These are phyloP conservation scores for Silene uniflora DNA, from an alignment of 148 eudicot species.

Conservation along the genomic window DNA sequence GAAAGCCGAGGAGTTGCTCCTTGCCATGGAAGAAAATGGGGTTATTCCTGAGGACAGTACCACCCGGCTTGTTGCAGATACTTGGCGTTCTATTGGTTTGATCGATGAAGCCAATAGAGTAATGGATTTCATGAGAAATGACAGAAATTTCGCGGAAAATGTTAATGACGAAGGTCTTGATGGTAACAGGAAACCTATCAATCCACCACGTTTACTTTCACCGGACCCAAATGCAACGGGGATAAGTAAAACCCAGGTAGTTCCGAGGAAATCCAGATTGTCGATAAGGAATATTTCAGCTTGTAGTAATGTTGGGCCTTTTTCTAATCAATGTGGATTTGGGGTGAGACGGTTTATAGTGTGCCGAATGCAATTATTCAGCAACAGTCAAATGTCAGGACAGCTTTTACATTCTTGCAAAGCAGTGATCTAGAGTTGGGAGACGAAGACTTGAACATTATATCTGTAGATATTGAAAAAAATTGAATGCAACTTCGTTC, in stretches of 20 bases:
- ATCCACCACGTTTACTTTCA: constrained; percentile 11
- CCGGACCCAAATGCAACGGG: constrained; percentile 29
- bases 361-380: constrained; percentile 22
- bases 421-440: constrained; percentile 31
- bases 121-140: constrained; percentile 18
- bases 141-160: background rate
- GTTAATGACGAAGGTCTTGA: constrained; percentile 21
- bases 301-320: constrained; percentile 18
- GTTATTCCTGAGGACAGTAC: constrained; percentile 54
- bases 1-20: constrained; percentile 79
- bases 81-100: constrained; percentile 79
- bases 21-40: constrained; percentile 52
- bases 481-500: background rate
- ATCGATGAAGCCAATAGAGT: constrained; percentile 56
- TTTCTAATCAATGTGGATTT: constrained; percentile 30
- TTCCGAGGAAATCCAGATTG: constrained; percentile 27
- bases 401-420: constrained; percentile 34
- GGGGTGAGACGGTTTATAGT: constrained; percentile 28
- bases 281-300: constrained; percentile 26
- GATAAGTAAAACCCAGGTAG: constrained; percentile 35
- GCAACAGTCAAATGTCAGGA: constrained; percentile 26
- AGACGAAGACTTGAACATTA: background rate
- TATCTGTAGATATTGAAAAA: constrained; percentile 1
- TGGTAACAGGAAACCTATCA: constrained; percentile 19
- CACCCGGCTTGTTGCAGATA: constrained; percentile 62